phyloP scores from a whole-genome alignment of 2,329 filamentous ascomycete genomes.

The Grosmannia huntii region DNA sequence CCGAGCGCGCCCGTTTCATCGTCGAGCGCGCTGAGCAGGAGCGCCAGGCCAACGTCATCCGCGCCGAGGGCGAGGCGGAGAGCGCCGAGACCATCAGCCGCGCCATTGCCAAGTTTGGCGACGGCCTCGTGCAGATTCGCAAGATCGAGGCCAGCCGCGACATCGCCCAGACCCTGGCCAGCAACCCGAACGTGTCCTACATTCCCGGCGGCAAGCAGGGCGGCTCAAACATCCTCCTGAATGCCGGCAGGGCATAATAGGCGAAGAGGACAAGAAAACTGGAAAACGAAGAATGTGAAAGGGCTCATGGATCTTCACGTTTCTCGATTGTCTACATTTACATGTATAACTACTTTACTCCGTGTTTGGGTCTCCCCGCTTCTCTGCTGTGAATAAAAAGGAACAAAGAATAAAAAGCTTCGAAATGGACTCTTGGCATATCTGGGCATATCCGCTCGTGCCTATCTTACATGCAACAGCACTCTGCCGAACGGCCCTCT shows the following conservation, averaged over 20 bases:
- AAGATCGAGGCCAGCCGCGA: slow-evolving; percentile 95
- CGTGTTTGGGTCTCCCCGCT: slow-evolving; percentile 5
- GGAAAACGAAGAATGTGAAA: too few relatives aligned
- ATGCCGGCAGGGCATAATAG: slow-evolving; percentile 31
- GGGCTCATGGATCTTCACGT: neutral
- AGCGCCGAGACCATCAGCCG: slow-evolving; percentile 89
- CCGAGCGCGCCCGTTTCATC: slow-evolving; percentile 92
- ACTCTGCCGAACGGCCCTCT: neutral
- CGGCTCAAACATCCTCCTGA: slow-evolving; percentile 37
- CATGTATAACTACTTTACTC: slow-evolving; percentile 1
- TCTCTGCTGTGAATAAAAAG: slow-evolving; percentile 1
- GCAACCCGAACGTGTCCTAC: slow-evolving; percentile 93
- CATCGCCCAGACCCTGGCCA: slow-evolving; percentile 78
- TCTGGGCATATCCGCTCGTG: neutral
- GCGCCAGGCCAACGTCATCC: slow-evolving; percentile 94
- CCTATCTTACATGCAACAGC: neutral
- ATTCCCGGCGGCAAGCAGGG: slow-evolving; percentile 62
- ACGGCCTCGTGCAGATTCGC: slow-evolving; percentile 89
- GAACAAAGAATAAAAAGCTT: neutral
- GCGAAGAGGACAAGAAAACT: neutral
- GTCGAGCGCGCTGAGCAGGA: slow-evolving; percentile 99
- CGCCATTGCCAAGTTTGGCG: slow-evolving; percentile 79
- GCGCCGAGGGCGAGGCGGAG: slow-evolving; percentile 95
- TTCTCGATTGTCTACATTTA: neutral
- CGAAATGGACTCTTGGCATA: neutral